A percentile compares a stretch with the other conserved stretches of the same genome.
Evolutionary conservation across 768 basidiomycete genomes (phyloP).

Genomic region (Xerocomellus chrysenteron): DNA sequence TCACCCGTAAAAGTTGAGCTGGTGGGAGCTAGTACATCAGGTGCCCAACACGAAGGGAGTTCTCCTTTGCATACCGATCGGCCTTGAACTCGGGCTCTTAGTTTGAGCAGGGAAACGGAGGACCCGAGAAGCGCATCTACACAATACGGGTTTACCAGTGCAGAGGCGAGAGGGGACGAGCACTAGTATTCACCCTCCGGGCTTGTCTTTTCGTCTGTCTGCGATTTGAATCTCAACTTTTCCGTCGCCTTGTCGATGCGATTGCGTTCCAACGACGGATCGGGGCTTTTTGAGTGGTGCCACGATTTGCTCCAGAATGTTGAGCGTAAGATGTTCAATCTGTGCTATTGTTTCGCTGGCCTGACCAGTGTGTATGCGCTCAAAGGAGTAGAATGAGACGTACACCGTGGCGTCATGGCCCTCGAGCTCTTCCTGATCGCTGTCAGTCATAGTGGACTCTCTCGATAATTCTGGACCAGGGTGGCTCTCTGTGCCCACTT

Average conservation of each 20-base stretch:
- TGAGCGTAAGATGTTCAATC: slow-evolving; percentile 32
- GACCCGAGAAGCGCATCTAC: slow-evolving; percentile 20
- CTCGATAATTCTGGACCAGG: background rate
- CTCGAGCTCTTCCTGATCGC: slow-evolving; percentile 13
- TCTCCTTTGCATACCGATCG: slow-evolving; percentile 37
- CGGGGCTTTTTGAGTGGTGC: slow-evolving; percentile 9
- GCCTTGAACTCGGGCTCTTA: slow-evolving; percentile 37
- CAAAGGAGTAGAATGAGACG: background rate
- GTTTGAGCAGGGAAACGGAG: slow-evolving; percentile 39
- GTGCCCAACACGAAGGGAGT: background rate
- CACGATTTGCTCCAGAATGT: slow-evolving; percentile 34
- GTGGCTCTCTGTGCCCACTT: background rate
- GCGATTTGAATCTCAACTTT: slow-evolving; percentile 37
- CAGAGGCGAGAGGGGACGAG: background rate
- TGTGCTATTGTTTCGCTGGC: slow-evolving; percentile 24
- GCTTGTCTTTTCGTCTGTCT: slow-evolving; percentile 34
- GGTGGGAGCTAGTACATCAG: background rate
- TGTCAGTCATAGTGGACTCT: slow-evolving; percentile 1
- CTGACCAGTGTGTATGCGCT: slow-evolving; percentile 2
- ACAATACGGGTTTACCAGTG: background rate
- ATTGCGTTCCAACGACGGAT: background rate
- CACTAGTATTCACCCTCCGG: slow-evolving; percentile 27
- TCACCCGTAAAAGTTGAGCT: slow-evolving; percentile 71
- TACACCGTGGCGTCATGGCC: slow-evolving; percentile 6
- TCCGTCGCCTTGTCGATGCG: slow-evolving; percentile 5